These are phyloP conservation scores for Ilex asprella DNA, from an alignment of 257 asterid species.

Conservation along the genomic window DNA sequence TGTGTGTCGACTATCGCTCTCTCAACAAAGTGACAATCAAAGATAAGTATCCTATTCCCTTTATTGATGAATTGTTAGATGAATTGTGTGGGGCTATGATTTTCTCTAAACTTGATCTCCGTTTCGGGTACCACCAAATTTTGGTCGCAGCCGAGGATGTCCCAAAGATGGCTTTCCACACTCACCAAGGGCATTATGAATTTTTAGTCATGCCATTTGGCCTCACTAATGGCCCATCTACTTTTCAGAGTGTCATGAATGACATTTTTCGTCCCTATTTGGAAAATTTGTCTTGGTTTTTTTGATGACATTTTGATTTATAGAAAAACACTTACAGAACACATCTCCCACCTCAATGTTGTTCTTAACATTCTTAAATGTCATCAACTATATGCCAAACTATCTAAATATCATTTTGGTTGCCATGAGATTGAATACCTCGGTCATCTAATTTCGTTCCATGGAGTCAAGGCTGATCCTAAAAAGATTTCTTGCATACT, in stretches of 20 bases:
- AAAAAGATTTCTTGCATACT: neutral
- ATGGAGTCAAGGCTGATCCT: neutral
- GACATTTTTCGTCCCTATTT: neutral
- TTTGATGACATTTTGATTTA: neutral
- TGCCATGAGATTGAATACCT: neutral
- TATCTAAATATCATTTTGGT: neutral
- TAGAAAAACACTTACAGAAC: neutral
- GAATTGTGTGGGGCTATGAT: neutral
- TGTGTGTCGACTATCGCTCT: neutral
- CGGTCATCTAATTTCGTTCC: neutral
- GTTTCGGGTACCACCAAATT: neutral
- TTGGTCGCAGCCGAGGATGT: neutral
- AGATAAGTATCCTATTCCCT: neutral
- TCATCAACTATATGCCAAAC: neutral
- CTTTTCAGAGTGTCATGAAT: neutral
- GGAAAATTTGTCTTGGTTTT: neutral
- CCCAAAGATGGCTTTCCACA: neutral
- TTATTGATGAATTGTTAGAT: neutral
- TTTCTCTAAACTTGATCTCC: neutral
- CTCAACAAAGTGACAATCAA: neutral
- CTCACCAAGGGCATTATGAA: neutral
- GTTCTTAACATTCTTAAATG: neutral
- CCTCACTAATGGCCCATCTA: neutral
- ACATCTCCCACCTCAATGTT: neutral
- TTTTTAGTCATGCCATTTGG: neutral